Evolutionary conservation across 2,329 filamentous ascomycete species (phyloP), one percentile per base, ranked within the genome.

Genomic region (Botrytis tulipae): DNA sequence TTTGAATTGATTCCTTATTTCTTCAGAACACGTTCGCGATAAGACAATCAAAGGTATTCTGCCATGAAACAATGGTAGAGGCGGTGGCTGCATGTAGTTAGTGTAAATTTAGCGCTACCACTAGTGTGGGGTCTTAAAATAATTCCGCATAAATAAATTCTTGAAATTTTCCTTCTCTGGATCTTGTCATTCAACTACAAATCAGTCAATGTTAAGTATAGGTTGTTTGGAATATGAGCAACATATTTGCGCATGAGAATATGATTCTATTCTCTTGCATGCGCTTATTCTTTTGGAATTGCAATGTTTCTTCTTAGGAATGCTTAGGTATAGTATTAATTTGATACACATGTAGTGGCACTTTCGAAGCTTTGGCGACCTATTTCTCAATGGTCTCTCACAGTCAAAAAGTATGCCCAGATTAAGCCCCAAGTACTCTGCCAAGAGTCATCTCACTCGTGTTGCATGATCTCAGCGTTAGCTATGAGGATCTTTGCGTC

Each of bases 371-470:
- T 94, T 94, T 93, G 85, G 86, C 87, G 91, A 87, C 85, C 84
- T 83, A 85, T 85, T 86, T 82, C 86, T 83, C 88, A 83, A 88
- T 93, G 91, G 89, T 91, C 90, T 88, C 86, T 80, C 81, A 92
- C 87, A 94, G 93, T 95, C 93, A 95, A 95, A 90, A 90, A 89
- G 92, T 84, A 85, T 88, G 92, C 93, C 93, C 89, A 95, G 86
- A 95, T 81, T 82, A 87, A 92, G 85, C 87, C 80, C 61, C 84
- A 90, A 90, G 87, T 87, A 92, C 90, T 89, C 91, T 93, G 91
- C 92, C 92, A 93, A 93, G 91, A 89, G 90, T 91, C 87, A 90
- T 93, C 92, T 94, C 92, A 90, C 89, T 93, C 92, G 93, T 95
- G 93, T 95, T 95, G 93, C 93, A 94, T 90, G 88, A 86, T 92